These are phyloP conservation scores for Asparagopsis taxiformis DNA, from an alignment of 31 red algal species.

Conservation along the genomic window DNA sequence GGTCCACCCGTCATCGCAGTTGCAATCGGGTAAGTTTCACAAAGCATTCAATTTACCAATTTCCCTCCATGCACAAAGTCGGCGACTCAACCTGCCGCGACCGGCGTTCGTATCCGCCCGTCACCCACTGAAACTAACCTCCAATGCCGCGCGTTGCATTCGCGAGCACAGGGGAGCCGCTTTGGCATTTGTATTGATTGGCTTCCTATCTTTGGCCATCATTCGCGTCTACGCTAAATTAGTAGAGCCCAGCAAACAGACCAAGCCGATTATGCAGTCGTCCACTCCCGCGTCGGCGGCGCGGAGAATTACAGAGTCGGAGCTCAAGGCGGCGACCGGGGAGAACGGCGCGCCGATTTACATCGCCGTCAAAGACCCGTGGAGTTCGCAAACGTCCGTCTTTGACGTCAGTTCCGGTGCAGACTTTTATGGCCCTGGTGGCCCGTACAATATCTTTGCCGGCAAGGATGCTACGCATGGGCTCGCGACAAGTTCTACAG, in stretches of 20 bases:
- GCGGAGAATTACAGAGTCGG: slow-evolving; percentile 51
- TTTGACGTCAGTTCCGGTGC: slow-evolving; percentile 80
- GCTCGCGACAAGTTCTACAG: slow-evolving; percentile 79
- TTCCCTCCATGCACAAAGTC: no score
- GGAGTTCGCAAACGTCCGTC: slow-evolving; percentile 51
- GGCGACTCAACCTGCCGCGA: no score
- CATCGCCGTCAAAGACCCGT: slow-evolving; percentile 79
- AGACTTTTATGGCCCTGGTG: slow-evolving; percentile 95
- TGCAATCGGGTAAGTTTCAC: no score
- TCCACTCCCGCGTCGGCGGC: slow-evolving; percentile 1
- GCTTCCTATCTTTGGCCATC: no score
- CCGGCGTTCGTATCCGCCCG: no score
- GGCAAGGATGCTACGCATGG: slow-evolving; percentile 93
- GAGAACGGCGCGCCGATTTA: slow-evolving; percentile 50
- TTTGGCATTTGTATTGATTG: no score
- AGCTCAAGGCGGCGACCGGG: slow-evolving; percentile 49
- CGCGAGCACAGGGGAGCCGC: no score
- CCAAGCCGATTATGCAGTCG: not conserved
- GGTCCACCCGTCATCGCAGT: no score
- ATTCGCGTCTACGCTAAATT: no score
- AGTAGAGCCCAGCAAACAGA: not conserved
- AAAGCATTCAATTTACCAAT: no score
- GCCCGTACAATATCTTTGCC: slow-evolving; percentile 91
- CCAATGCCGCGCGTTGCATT: no score
- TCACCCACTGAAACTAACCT: no score